Conservation (phyloP, 371 early-diverging fungal species). For the Mortierella sp. region DNA sequence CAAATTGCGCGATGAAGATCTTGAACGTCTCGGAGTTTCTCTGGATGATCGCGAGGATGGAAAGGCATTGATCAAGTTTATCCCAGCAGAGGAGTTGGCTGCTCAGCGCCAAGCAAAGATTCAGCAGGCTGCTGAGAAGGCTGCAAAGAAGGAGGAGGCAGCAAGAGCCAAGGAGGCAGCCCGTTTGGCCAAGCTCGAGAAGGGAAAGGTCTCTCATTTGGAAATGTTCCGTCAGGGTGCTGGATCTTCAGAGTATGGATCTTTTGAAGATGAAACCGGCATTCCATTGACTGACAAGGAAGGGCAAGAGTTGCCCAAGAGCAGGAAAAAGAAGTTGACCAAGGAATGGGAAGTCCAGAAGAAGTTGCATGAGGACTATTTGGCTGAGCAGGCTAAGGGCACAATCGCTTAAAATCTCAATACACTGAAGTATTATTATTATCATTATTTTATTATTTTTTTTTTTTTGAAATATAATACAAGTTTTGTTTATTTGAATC, state of each 20-base stretch:
- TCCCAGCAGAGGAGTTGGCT: slow-evolving; percentile 79
- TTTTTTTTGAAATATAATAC: slow-evolving; percentile 7
- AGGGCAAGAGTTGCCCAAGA: slow-evolving; percentile 88
- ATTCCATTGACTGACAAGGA: slow-evolving; percentile 87
- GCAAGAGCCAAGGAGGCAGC: slow-evolving; percentile 75
- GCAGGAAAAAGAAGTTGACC: slow-evolving; percentile 85
- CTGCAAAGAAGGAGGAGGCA: slow-evolving; percentile 74
- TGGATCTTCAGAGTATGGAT: slow-evolving; percentile 72
- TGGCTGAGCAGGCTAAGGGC: slow-evolving; percentile 56
- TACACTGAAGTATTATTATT: not conserved
- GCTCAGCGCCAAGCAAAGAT: slow-evolving; percentile 75
- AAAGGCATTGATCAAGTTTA: slow-evolving; percentile 91
- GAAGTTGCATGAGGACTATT: slow-evolving; percentile 90
- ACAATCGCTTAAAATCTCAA: slow-evolving; percentile 25
- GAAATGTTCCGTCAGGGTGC: slow-evolving; percentile 83
- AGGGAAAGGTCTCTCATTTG: slow-evolving; percentile 80
- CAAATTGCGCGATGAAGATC: slow-evolving; percentile 87
- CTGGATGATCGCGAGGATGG: slow-evolving; percentile 97
- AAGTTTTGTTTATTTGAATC: slow-evolving; percentile 6
- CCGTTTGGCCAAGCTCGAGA: slow-evolving; percentile 78
- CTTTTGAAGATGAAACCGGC: slow-evolving; percentile 87
- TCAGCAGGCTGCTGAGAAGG: slow-evolving; percentile 74
- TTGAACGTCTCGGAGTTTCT: slow-evolving; percentile 88
- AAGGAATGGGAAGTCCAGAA: slow-evolving; percentile 90
- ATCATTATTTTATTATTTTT: not conserved